A percentile compares a stretch with the other conserved stretches of the same genome.
Conservation (phyloP, 345 rosid species). For the Cardiospermum halicacabum region DNA sequence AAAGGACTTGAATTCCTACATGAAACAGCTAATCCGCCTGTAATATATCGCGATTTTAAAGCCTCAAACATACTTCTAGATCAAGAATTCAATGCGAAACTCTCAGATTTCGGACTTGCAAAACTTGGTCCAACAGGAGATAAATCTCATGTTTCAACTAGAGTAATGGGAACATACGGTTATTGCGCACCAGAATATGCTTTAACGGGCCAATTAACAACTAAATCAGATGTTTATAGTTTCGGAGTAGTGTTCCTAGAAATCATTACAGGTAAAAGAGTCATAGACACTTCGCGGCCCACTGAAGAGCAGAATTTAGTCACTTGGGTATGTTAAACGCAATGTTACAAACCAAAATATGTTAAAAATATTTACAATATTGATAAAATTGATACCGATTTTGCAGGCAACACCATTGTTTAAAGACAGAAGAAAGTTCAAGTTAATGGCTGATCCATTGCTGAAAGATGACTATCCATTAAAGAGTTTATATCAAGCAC, state of each 20-base stretch:
- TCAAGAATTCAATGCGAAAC: conserved; percentile 56
- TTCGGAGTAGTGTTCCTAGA: conserved; percentile 81
- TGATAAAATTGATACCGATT: no score
- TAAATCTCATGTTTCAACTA: conserved; percentile 63
- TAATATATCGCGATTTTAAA: conserved; percentile 75
- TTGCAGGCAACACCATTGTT: conserved; percentile 68
- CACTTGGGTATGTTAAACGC: conserved; percentile 52
- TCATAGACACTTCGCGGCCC: conserved; percentile 57
- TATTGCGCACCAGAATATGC: conserved; percentile 83
- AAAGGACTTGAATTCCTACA: conserved; percentile 80
- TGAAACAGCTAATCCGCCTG: conserved; percentile 66
- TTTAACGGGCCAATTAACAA: conserved; percentile 58
- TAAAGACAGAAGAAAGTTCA: conserved; percentile 62
- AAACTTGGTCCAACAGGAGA: conserved; percentile 78
- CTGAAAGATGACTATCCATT: conserved; percentile 49
- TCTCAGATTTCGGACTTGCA: conserved; percentile 84
- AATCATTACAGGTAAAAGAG: conserved; percentile 79
- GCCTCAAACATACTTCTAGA: conserved; percentile 71
- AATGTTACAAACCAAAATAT: no score
- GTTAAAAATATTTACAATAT: no score
- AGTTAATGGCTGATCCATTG: conserved; percentile 64
- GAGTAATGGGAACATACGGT: conserved; percentile 91
- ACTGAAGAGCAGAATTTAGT: conserved; percentile 65
- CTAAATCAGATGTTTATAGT: conserved; percentile 78
- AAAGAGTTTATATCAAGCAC: conserved; percentile 65